Evolutionary conservation across 169 alveolate species (phyloP).

Genomic region (Pseudocohnilembus persalinus): DNA sequence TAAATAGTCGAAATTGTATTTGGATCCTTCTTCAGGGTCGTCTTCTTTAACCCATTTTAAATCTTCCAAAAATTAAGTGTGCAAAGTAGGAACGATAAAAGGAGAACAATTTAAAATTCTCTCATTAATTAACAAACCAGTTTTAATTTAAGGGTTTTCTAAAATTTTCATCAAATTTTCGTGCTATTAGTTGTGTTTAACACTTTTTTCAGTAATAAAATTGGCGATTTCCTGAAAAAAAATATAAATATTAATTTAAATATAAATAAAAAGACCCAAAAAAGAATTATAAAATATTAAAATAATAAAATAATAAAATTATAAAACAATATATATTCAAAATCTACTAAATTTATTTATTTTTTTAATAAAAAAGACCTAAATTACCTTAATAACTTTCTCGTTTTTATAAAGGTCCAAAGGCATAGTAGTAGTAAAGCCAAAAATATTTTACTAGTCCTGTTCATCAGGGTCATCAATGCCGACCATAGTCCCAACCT

Average conservation of each 20-base stretch:
- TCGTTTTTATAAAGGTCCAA: background rate
- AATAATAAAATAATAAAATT: too few relatives aligned
- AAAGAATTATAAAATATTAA: too few relatives aligned
- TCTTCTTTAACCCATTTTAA: slow-evolving; percentile 4
- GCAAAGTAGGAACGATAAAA: slow-evolving; percentile 9
- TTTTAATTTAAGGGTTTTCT: background rate
- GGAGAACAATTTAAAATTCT: slow-evolving; percentile 16
- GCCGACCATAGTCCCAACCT: slow-evolving; percentile 12
- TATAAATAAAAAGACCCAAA: too few relatives aligned
- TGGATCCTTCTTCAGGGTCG: background rate
- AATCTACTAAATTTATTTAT: too few relatives aligned
- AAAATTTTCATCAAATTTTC: background rate
- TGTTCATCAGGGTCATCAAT: slow-evolving; percentile 20
- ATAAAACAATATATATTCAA: too few relatives aligned
- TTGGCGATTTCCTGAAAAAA: background rate
- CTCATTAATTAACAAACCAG: slow-evolving; percentile 13
- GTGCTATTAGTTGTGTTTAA: slow-evolving; percentile 1
- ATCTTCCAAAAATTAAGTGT: slow-evolving; percentile 8
- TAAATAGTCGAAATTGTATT: slow-evolving; percentile 15
- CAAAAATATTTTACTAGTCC: background rate
- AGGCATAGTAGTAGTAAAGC: background rate
- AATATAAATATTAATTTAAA: too few relatives aligned
- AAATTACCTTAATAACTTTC: background rate
- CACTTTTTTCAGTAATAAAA: slow-evolving; percentile 9
- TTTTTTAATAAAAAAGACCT: too few relatives aligned